Percentiles rank a stretch among this genome's conserved stretches.
Conservation (phyloP, 2,329 filamentous ascomycete species). For the Hypoxylon sp. region DNA sequence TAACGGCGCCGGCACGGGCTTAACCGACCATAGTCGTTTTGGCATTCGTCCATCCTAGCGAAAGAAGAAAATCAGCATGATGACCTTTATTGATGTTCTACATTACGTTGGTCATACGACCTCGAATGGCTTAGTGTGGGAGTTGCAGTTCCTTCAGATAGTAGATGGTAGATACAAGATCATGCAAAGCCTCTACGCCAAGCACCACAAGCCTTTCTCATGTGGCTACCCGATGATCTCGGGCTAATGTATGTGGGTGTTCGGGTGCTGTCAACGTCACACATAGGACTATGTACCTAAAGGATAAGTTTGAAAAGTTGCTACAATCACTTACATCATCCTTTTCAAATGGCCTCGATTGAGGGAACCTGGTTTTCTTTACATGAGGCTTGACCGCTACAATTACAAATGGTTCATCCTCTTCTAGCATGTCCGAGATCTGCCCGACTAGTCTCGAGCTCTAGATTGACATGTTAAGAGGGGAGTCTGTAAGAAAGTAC, state of each 20-base stretch:
- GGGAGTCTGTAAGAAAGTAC: conserved; percentile 15
- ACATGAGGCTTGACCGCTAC: conserved; percentile 33
- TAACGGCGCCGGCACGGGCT: conserved; percentile 21
- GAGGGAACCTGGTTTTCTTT: conserved; percentile 5
- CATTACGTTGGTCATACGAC: background rate
- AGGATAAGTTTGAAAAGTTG: conserved; percentile 15
- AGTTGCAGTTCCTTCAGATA: background rate
- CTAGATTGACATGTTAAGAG: background rate
- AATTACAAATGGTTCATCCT: conserved; percentile 22
- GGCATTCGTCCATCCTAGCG: background rate
- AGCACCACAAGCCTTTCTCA: background rate
- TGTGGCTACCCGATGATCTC: conserved; percentile 32
- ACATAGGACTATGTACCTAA: conserved; percentile 12
- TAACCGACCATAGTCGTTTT: conserved; percentile 12
- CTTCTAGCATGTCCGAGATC: conserved; percentile 4
- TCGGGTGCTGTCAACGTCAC: conserved; percentile 16
- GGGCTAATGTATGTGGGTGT: conserved; percentile 30
- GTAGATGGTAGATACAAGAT: conserved; percentile 16
- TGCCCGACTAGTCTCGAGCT: conserved; percentile 2
- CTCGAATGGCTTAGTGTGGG: conserved; percentile 5
- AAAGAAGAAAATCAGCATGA: background rate
- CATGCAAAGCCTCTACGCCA: conserved; percentile 13
- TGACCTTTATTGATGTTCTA: background rate
- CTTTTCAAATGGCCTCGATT: background rate
- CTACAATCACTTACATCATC: conserved; percentile 19